These are phyloP conservation scores for Lodderomyces jiufengensis DNA, from an alignment of 1,139 yeast species.

Conservation along the genomic window DNA sequence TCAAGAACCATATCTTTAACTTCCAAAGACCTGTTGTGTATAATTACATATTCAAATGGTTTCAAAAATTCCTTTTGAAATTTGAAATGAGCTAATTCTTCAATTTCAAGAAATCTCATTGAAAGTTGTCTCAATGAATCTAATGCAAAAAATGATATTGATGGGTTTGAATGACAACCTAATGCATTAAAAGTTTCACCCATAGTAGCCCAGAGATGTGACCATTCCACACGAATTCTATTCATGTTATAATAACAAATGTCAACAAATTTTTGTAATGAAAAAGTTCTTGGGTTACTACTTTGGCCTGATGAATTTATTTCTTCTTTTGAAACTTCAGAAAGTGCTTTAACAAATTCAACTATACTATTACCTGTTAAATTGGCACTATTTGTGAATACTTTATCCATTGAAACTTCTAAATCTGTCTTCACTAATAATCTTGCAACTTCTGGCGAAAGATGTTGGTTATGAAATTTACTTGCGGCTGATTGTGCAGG, in stretches of 20 bases:
- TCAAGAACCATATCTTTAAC: constrained; percentile 90
- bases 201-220: constrained; percentile 91
- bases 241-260: constrained; percentile 97
- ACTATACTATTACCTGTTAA: constrained; percentile 82
- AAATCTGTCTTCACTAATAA: constrained; percentile 70
- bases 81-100: constrained; percentile 91
- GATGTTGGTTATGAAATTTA: constrained; percentile 44
- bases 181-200: constrained; percentile 85
- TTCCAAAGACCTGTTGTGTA: constrained; percentile 61
- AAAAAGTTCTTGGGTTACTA: constrained; percentile 82
- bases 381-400: constrained; percentile 78
- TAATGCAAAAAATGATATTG: constrained; percentile 83
- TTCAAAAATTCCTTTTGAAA: constrained; percentile 91
- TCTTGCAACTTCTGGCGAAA: constrained; percentile 36
- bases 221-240: constrained; percentile 95
- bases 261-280: constrained; percentile 92
- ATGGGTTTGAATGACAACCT: constrained; percentile 73
- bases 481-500: constrained; percentile 44
- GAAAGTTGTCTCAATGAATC: constrained; percentile 93
- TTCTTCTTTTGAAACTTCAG: constrained; percentile 86
- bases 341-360: constrained; percentile 80
- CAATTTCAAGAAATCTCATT: constrained; percentile 87
- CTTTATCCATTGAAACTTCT: constrained; percentile 80
- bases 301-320: constrained; percentile 85
- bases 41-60: constrained; percentile 82